Evolutionary conservation across 1,284 basidiomycete genomes (phyloP).

Genomic region (Naganishia sp.): DNA sequence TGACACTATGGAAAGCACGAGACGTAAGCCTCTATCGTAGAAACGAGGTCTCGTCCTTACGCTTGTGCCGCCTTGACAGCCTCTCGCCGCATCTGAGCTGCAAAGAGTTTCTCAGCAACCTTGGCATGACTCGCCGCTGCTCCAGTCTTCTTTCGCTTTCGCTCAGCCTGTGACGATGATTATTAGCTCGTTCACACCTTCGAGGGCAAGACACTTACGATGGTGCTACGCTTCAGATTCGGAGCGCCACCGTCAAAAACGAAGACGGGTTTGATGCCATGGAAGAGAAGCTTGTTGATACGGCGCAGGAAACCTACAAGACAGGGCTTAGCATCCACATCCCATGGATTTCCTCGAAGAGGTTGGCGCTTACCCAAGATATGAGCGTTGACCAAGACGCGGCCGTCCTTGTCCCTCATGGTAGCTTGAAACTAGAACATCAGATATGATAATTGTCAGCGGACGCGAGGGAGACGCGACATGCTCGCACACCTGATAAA

Average conservation of each 20-base stretch:
- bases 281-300: slow-evolving; percentile 92
- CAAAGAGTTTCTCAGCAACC: slow-evolving; percentile 86
- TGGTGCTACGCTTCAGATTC: slow-evolving; percentile 77
- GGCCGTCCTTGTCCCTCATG: slow-evolving; percentile 96
- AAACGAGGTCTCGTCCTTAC: slow-evolving; percentile 44
- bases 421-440: slow-evolving; percentile 85
- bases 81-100: slow-evolving; percentile 88
- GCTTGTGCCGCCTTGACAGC: slow-evolving; percentile 74
- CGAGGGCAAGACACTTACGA: slow-evolving; percentile 60
- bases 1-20: slow-evolving; percentile 27
- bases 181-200: neutral
- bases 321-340: neutral
- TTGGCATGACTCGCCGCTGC: slow-evolving; percentile 79
- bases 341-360: neutral
- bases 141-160: slow-evolving; percentile 83
- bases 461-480: neutral
- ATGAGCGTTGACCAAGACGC: slow-evolving; percentile 88
- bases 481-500: slow-evolving; percentile 63
- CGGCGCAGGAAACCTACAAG: slow-evolving; percentile 69
- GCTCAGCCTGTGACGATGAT: slow-evolving; percentile 63
- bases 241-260: slow-evolving; percentile 97
- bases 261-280: slow-evolving; percentile 95
- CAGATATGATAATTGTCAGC: neutral
- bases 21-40: neutral
- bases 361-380: slow-evolving; percentile 65